Base-by-base conservation (phyloP, 495 filamentous ascomycete genomes). In the Lasiosphaeria hispida region DNA sequence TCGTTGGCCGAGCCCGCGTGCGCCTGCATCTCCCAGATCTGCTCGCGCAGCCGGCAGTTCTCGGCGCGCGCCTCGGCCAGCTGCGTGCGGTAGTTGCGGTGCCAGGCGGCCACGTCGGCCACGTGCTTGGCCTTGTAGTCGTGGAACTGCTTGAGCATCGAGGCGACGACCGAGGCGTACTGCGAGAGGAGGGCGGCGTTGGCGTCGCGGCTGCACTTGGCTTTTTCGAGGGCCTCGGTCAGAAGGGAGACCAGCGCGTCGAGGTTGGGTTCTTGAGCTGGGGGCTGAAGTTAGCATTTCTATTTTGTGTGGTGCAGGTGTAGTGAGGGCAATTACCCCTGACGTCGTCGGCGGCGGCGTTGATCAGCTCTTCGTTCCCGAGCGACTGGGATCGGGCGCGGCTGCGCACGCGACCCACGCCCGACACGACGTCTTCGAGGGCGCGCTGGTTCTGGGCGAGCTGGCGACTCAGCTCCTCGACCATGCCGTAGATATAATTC, bases 401-500 rank as follows among this genome's bases (percentile, higher is more conserved):
- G 55, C 73, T 74, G 34, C 81, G 75, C 55, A 84, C 79, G 43
- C 72, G 73, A 7, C 80, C 81, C 17, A 82, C 71, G 39, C 88
- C 87, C 6, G 80, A 75, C 10, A 93, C 86, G 53, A 96, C 87
- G 40, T 83, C 84, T 58, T 86, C 84, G 7, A 89, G 87, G 49
- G 88, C 82, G 53, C 87, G 86, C 53, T 89, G 83, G 69, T 94
- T 96, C 41, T 87, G 83, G 63, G 86, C 85, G 15, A 92, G 78
- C 56, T 90, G 81, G 19, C 86, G 83, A 58, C 86, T 89, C 61
- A 96, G 75, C 68, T 93, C 87, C 55, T 92, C 79, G 14, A 96
- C 87, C 82, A 92, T 87, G 45, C 85, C 80, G 68, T 91, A 92
- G 42, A 96, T 82, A 69, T 90, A 87, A 66, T 91, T 90, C 58